Percentiles rank a stretch among this genome's conserved stretches.
These are phyloP conservation scores for Paecilomyces sp. DNA, from an alignment of 2,329 filamentous ascomycete species.

Conservation along the genomic window DNA sequence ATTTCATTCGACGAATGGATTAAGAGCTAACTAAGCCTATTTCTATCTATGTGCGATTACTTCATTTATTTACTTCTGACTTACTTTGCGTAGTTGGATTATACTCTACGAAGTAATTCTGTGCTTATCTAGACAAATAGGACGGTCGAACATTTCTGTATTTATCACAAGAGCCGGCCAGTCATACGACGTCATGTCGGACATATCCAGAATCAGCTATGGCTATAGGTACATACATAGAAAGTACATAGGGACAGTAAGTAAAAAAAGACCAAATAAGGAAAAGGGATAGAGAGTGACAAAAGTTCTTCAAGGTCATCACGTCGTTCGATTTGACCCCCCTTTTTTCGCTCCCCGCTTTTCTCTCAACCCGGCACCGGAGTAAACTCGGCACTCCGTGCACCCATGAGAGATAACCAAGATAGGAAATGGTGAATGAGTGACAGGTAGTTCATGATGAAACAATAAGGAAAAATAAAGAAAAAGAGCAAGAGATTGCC, in stretches of 20 bases:
- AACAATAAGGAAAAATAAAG: not conserved
- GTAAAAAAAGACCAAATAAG: not conserved
- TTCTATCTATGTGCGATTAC: not conserved
- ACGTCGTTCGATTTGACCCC: not conserved
- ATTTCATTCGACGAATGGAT: not conserved
- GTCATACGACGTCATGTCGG: not conserved
- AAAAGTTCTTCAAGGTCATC: not conserved
- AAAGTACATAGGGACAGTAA: not conserved
- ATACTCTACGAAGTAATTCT: too few relatives aligned
- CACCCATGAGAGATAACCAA: not conserved
- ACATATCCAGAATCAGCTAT: not conserved
- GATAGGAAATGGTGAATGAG: not conserved
- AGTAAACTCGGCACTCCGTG: not conserved
- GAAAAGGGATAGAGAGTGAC: not conserved
- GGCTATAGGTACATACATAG: too few relatives aligned
- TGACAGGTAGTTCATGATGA: not conserved
- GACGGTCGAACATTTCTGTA: not conserved
- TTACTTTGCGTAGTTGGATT: too few relatives aligned
- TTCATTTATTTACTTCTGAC: not conserved
- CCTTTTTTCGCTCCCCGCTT: not conserved
- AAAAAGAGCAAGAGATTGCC: not conserved
- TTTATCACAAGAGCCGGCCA: not conserved
- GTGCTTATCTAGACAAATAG: too few relatives aligned
- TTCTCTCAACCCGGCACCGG: not conserved
- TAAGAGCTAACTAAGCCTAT: too few relatives aligned